Percentiles rank a stretch among this genome's conserved stretches.
Conservation (phyloP, 163 green algal species). For the Botryococcus braunii region DNA sequence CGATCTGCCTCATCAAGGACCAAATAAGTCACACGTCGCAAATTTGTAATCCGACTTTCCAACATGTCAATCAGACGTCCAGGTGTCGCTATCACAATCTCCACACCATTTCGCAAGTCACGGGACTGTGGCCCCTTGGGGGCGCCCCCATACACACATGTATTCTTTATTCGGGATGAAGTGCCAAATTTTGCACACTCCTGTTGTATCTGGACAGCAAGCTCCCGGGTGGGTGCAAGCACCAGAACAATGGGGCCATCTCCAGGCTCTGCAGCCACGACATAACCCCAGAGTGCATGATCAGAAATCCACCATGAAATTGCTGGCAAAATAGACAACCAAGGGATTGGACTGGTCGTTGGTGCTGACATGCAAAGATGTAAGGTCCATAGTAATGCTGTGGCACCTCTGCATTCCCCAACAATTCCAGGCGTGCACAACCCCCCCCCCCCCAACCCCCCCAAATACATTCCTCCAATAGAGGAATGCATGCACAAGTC, state of each 20-base stretch:
- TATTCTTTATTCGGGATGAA: conserved; percentile 85
- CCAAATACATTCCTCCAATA: too few relatives aligned
- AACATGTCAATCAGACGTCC: conserved; percentile 91
- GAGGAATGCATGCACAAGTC: too few relatives aligned
- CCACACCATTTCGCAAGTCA: conserved; percentile 60
- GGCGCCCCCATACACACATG: conserved; percentile 85
- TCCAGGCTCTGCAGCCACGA: conserved; percentile 29
- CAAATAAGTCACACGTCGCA: conserved; percentile 81
- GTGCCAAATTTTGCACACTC: conserved; percentile 87
- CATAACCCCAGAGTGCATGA: too few relatives aligned
- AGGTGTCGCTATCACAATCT: conserved; percentile 44
- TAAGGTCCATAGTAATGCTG: too few relatives aligned
- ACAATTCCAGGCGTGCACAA: too few relatives aligned
- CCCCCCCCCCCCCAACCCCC: too few relatives aligned
- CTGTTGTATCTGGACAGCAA: conserved; percentile 91
- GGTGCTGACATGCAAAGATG: too few relatives aligned
- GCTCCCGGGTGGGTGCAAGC: conserved; percentile 79
- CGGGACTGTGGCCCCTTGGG: conserved; percentile 83
- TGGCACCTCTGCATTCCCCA: too few relatives aligned
- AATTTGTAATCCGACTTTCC: conserved; percentile 72
- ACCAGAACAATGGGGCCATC: conserved; percentile 78
- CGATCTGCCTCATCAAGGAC: conserved; percentile 95
- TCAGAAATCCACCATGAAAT: too few relatives aligned
- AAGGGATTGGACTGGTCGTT: too few relatives aligned
- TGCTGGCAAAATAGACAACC: too few relatives aligned